Conservation (phyloP, 2,329 filamentous ascomycete genomes). For the Arachnomyces sp. region DNA sequence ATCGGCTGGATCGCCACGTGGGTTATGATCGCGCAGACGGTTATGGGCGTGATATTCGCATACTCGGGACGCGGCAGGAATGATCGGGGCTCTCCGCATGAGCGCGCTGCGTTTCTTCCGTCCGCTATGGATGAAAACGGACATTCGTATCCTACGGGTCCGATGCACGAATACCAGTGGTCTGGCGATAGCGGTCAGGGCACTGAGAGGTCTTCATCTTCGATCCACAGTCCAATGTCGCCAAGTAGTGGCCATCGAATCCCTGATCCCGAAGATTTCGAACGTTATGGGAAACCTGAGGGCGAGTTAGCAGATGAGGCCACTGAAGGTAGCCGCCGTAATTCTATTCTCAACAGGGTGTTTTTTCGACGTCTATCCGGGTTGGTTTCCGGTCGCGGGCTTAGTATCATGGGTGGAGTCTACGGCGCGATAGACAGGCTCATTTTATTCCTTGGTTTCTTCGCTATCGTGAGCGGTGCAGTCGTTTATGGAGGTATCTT, state of each 20-base stretch:
- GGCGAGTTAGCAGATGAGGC: slow-evolving; percentile 40
- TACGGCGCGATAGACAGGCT: slow-evolving; percentile 68
- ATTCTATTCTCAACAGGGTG: slow-evolving; percentile 42
- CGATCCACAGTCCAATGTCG: slow-evolving; percentile 56
- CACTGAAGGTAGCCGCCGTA: slow-evolving; percentile 22
- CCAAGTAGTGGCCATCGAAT: slow-evolving; percentile 43
- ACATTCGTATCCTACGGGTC: slow-evolving; percentile 37
- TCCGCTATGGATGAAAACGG: slow-evolving; percentile 50
- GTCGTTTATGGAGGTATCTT: slow-evolving; percentile 77
- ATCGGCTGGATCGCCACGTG: slow-evolving; percentile 77
- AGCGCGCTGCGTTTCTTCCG: slow-evolving; percentile 56
- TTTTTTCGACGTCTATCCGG: slow-evolving; percentile 49
- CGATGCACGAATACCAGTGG: slow-evolving; percentile 44
- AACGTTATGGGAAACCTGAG: slow-evolving; percentile 42
- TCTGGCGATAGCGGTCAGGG: slow-evolving; percentile 69
- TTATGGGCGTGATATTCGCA: slow-evolving; percentile 59
- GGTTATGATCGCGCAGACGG: slow-evolving; percentile 61
- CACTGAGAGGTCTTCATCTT: slow-evolving; percentile 62
- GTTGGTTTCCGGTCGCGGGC: slow-evolving; percentile 49
- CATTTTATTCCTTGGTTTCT: slow-evolving; percentile 70
- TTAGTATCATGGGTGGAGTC: slow-evolving; percentile 50
- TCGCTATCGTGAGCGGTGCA: slow-evolving; percentile 63
- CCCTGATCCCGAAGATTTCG: slow-evolving; percentile 37
- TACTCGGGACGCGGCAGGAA: slow-evolving; percentile 46
- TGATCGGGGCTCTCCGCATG: slow-evolving; percentile 27